Conservation (phyloP, 192 early-diverging fungal species). For the Podila epicladia region DNA sequence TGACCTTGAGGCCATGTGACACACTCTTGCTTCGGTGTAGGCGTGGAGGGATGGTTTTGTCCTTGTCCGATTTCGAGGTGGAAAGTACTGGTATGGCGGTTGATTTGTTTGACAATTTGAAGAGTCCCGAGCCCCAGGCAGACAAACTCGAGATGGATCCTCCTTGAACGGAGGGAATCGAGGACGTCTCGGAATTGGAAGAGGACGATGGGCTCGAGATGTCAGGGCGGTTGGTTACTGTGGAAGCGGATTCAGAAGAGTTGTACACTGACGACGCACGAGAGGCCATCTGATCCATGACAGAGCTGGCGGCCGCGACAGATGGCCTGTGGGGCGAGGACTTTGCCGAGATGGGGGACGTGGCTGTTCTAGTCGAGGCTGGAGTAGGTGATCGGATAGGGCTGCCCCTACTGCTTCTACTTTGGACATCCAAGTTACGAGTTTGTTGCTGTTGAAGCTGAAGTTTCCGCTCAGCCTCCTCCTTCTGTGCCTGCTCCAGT, state of each 20-base stretch:
- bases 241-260: not conserved
- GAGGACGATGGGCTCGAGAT: constrained; percentile 34
- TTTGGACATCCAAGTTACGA: not conserved
- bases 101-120: constrained; percentile 5
- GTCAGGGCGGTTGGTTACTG: not conserved
- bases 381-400: too few relatives aligned
- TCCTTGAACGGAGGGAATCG: constrained; percentile 1
- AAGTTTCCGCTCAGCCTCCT: not conserved
- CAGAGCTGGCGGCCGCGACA: too few relatives aligned
- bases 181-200: constrained; percentile 12
- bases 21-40: constrained; percentile 30
- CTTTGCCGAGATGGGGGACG: not conserved
- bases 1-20: constrained; percentile 5
- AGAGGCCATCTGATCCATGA: too few relatives aligned
- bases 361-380: not conserved
- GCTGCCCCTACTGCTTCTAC: too few relatives aligned
- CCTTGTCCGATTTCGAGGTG: not conserved
- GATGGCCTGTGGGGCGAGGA: constrained; percentile 3
- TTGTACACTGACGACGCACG: too few relatives aligned
- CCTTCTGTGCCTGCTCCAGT: constrained; percentile 4
- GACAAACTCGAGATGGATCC: constrained; percentile 8
- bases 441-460: not conserved
- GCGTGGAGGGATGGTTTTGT: not conserved
- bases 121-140: constrained; percentile 29
- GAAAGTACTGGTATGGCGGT: not conserved